Base-by-base conservation (phyloP, 257 asterid species). In the Datura wrightii region DNA sequence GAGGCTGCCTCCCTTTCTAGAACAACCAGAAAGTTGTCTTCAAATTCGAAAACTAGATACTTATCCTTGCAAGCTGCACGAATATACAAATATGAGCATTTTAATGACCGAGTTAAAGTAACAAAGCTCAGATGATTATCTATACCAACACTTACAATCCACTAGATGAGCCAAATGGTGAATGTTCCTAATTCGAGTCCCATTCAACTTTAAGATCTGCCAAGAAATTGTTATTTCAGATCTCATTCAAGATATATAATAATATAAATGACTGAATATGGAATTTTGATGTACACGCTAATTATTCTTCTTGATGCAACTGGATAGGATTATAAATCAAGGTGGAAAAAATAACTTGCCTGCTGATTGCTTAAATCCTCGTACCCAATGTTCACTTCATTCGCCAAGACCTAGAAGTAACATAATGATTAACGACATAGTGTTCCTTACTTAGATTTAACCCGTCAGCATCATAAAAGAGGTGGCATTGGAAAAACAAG, bases 331-430 rank as follows among this genome's bases (percentile, higher is more conserved):
- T 50, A 76, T 6, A 50, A 52, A 76, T 76, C 31, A 1, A 76
- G 31, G 82, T 76, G 62, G 4, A 76, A 74, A n/a, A 48, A 4
- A 19, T 13, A 13, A 83, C 93, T 90, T 90, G 91, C 98, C 99
- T 96, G 99, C 85, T 93, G 97, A 59, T 94, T 96, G 92, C 97
- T 90, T 94, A 96, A 93, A 82, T 94, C 97, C 90, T 96, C 99
- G 52, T 96, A 94, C 66, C 99, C 98, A 31, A 96, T 93, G 90
- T 96, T 96, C 62, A 87, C 99, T 89, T 96, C 99, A 83, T 94
- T 93, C 69, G 99, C 97, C 79, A 96, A 88, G 83, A 96, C 99
- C 99, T 96, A 90, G 39, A 60, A 76, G 78, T 10, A 59, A 58
- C 19, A 78, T 74, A 50, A 84, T 58, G 15, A 84, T 44, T 19